Evolutionary conservation across 2,329 filamentous ascomycete genomes (phyloP), one percentile per base, ranked within the genome.

Genomic region (Emmonsia crescens): DNA sequence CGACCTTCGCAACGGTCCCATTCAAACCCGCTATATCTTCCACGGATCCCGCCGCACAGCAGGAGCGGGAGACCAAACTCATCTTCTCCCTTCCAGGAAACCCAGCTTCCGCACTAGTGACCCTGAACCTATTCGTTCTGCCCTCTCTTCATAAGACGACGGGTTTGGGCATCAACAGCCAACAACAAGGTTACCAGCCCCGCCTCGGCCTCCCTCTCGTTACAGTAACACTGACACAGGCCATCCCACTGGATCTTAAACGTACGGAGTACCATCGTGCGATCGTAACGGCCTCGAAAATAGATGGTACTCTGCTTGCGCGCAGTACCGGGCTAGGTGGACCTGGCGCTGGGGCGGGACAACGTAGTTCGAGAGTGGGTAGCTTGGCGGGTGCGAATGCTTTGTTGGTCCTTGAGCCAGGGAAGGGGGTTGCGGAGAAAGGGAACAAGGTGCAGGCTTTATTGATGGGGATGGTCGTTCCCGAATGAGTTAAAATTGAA

Each of bases 1-100:
- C 92, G 0, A 99, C 94, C 0, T 99, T 99, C 73, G 94, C 94
- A 2, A 96, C 91, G 0, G 83, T 97, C 0, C 86, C 89, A 0
- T 78, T 83, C 70, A 86, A 86, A 66, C 68, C 72, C 5, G 67
- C 68, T 16, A 63, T 68, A 16, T 67, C 67, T 0, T 79, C 83
- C 46, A 58, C 66, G n/a, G 58, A 42, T 5, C 48, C 62, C 10
- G n/a, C 56, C 27, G 38, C 21, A 9, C 60, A 64, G 44, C 86
- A 86, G 73, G 78, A 83, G 48, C 81, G 85, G 54, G 74, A 84
- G 29, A 78, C 77, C 1, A 91, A 89, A 71, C 81, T 87, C 62
- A 84, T 99, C 66, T 99, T 99, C 76, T 89, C 90, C 0, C 81
- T 99, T 0, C 94, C 94, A 0, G 94, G 94, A 0, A 99, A 99